Conservation (phyloP, 768 basidiomycete genomes). For the Harrya chromipes region DNA sequence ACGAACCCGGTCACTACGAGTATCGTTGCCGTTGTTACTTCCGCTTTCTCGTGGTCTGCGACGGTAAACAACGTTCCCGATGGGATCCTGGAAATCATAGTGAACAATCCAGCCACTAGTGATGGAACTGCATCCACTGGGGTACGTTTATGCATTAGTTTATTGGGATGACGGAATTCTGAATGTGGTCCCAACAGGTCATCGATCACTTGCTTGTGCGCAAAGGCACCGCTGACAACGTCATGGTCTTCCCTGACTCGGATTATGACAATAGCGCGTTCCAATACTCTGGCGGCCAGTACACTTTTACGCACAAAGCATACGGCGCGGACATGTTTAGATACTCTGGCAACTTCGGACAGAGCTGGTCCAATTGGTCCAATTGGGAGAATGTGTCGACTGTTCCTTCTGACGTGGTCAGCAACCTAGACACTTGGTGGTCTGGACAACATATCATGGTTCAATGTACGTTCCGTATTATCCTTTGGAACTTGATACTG, state of each 20-base stretch:
- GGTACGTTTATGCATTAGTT: constrained; percentile 39
- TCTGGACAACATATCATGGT: constrained; percentile 80
- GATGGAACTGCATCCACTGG: constrained; percentile 47
- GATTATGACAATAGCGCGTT: constrained; percentile 72
- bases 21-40: constrained; percentile 53
- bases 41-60: constrained; percentile 70
- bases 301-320: constrained; percentile 78
- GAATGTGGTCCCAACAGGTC: constrained; percentile 36
- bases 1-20: constrained; percentile 45
- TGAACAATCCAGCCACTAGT: constrained; percentile 52
- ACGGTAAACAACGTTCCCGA: constrained; percentile 76
- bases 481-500: neutral
- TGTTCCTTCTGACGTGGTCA: constrained; percentile 59
- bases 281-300: constrained; percentile 56
- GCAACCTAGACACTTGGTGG: constrained; percentile 59
- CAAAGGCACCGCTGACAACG: constrained; percentile 71
- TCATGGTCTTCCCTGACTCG: constrained; percentile 81
- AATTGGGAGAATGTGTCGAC: constrained; percentile 72
- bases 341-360: constrained; percentile 84
- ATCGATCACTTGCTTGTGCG: constrained; percentile 76
- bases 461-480: constrained; percentile 58
- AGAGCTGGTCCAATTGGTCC: constrained; percentile 79
- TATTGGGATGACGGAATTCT: neutral
- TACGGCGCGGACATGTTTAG: constrained; percentile 85
- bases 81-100: constrained; percentile 72